Base-by-base conservation (phyloP, 371 early-diverging fungal species). In the Entomophthora muscae region DNA sequence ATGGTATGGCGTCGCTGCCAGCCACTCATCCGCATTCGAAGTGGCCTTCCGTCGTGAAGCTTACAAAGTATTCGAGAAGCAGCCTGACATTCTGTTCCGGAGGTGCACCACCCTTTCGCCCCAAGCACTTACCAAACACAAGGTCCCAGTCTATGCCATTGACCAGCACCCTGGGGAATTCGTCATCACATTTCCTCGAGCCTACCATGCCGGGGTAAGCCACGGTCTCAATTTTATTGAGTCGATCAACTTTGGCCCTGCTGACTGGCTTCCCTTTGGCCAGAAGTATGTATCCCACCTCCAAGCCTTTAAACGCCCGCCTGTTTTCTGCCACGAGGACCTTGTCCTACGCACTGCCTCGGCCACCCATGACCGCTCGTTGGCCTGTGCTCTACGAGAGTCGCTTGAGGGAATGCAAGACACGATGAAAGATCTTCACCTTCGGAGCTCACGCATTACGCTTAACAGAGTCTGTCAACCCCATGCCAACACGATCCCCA, bases 211-310 rank as follows among this genome's bases (percentile, higher is more conserved):
- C 0, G 95, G 95, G 0, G 93, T 95, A 71, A 95, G 93, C 70
- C 94, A 95, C 53, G 98, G 98, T 23, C 87, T 94, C 69, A 96
- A 95, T 73, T 88, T 90, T 69, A 88, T 87, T 54, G 97, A 97
- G 71, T 94, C 98, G 0, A 95, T 95, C 62, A 95, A 97, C 72
- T 95, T 95, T 78, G 93, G 93, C 2, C 83, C 89, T 2, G 76
- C 83, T 3, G 89, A 93, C 69, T 97, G 98, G 98, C 72, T 93
- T 24, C 82, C 86, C 1, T 85, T 73, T 70, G 95, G 91, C 22
- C 65, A 79, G 1, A 79, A 80, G 32, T 90, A 91, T 68, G 85
- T 82, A 1, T 70, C 79, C 53, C 82, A 86, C n/a, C 95, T 95
- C 72, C 80, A 85, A 61, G 76, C 76, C 55, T 85, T 84, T 65